Evolutionary conservation across 2,329 filamentous ascomycete genomes (phyloP), one percentile per base, ranked within the genome.

Genomic region (Ophiocordyceps camponoti-rufipedis): DNA sequence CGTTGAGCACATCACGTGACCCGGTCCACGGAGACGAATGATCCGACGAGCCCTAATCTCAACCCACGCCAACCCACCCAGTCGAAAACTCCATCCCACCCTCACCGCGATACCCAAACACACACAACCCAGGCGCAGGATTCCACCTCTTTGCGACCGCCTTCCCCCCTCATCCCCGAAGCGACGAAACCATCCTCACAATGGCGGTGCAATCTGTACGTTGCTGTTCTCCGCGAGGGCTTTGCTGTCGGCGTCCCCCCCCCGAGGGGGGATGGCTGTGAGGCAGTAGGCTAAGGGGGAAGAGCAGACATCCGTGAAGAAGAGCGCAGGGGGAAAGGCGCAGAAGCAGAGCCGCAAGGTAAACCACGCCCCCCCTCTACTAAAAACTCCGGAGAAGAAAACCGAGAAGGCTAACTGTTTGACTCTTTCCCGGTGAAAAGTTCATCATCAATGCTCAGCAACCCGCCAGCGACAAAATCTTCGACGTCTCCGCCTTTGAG

Each of bases 381-480:
- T 45, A 35, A 16, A 14, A 43, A 32, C 31, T n/a, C 28, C 38
- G 48, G 41, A 41, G 29, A 38, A 46, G 32, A 32, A 44, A 29
- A 14, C 13, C n/a, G 23, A 31, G 28, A 16, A 38, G 14, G 16
- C n/a, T n/a, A n/a, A n/a, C n/a, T n/a, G n/a, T 14, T 29, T 14
- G 16, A 38, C 4, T 13, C 33, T 38, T 12, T n/a, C 33, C 4
- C 7, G 12, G 4, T n/a, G 33, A 16, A 18, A 19, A 39, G 89
- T 98, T 86, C 82, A 82, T 94, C 76, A 96, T 98, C 85, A 94
- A 98, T 76, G 89, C 88, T 69, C 88, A 85, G 62, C 89, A 96
- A 74, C 91, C 91, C 62, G 88, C 88, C 59, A 85, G 80, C 74
- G 91, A 98, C 80, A 96, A 96, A 82, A 98, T 98, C 80, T 96